These are phyloP conservation scores for Diplodia intermedia DNA, from an alignment of 2,329 filamentous ascomycete species.

Conservation along the genomic window DNA sequence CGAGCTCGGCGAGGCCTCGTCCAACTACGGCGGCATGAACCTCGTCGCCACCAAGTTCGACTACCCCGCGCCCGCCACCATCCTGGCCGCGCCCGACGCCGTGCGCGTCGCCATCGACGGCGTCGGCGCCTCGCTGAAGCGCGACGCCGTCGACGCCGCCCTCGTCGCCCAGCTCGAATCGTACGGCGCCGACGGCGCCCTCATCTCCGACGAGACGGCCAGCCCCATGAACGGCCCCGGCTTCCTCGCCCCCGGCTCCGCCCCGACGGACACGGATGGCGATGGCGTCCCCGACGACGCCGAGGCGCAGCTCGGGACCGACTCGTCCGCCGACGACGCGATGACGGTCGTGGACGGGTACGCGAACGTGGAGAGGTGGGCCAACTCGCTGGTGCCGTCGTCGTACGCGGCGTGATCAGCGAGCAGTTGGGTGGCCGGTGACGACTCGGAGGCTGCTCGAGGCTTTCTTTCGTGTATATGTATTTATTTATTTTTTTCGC, in stretches of 20 bases:
- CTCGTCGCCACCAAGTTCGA: constrained; percentile 51
- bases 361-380: constrained; percentile 58
- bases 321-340: constrained; percentile 47
- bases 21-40: constrained; percentile 58
- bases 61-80: constrained; percentile 54
- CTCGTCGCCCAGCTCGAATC: constrained; percentile 55
- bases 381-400: constrained; percentile 55
- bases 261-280: constrained; percentile 54
- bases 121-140: constrained; percentile 54
- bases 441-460: no score
- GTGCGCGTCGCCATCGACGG: constrained; percentile 50
- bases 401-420: constrained; percentile 34
- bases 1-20: constrained; percentile 51
- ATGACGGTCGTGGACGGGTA: constrained; percentile 54
- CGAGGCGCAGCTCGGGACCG: constrained; percentile 54
- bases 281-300: constrained; percentile 61
- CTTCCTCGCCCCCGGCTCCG: constrained; percentile 48
- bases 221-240: constrained; percentile 52
- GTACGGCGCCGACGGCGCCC: constrained; percentile 54
- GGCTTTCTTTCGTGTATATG: background rate
- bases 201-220: constrained; percentile 57
- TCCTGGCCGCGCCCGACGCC: constrained; percentile 51
- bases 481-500: no score
- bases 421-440: no score
- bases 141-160: constrained; percentile 54